Evolutionary conservation across 345 rosid species (phyloP).

Genomic region (Gossypium sturtianum): DNA sequence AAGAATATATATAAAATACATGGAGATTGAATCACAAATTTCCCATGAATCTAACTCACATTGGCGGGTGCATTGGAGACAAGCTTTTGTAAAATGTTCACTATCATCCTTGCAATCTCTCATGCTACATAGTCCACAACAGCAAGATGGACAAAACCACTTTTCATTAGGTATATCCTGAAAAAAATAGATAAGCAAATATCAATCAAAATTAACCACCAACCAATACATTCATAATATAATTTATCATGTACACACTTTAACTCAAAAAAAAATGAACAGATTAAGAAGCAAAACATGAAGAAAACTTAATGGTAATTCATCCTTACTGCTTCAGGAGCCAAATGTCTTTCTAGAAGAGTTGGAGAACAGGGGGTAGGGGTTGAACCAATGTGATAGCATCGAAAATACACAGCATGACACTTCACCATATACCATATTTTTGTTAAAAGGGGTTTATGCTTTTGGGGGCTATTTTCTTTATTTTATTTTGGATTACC

Average conservation of each 20-base stretch:
- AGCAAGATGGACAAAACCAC: conserved; percentile 59
- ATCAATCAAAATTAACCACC: neutral
- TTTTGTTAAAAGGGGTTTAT: neutral
- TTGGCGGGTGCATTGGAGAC: conserved; percentile 43
- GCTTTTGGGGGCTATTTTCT: neutral
- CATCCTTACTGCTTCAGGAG: neutral
- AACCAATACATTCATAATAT: neutral
- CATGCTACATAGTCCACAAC: conserved; percentile 45
- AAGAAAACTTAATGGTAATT: neutral
- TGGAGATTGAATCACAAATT: neutral
- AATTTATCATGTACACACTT: neutral
- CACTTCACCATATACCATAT: neutral
- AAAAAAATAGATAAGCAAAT: neutral
- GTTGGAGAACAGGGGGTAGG: neutral
- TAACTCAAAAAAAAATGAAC: neutral
- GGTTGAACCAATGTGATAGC: neutral
- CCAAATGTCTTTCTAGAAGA: neutral
- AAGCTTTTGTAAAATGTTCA: conserved; percentile 18
- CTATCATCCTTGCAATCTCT: conserved; percentile 18
- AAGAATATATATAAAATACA: conserved; percentile 1
- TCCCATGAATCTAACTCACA: conserved; percentile 26
- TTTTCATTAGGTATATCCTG: conserved; percentile 36
- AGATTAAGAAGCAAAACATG: neutral
- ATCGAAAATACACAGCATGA: neutral
- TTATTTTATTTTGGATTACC: neutral